Evolutionary conservation across 2,329 filamentous ascomycete genomes (phyloP).

Genomic region (Sclerotinia trifoliorum): DNA sequence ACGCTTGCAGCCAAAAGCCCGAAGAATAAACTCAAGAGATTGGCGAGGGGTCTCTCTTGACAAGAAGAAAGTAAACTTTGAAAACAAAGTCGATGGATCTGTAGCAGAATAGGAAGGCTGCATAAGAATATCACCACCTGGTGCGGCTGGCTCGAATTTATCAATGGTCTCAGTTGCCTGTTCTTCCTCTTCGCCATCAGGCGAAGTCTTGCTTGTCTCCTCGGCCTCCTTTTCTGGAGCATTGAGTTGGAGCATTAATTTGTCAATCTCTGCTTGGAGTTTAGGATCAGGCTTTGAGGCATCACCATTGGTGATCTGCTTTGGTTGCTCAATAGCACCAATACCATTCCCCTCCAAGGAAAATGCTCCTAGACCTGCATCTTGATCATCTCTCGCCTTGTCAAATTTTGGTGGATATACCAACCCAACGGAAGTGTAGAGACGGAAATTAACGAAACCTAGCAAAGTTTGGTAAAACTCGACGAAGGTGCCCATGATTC

Average conservation of each 20-base stretch:
- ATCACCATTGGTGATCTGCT: constrained; percentile 52
- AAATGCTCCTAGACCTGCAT: constrained; percentile 87
- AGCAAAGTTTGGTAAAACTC: constrained; percentile 98
- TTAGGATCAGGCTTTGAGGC: constrained; percentile 57
- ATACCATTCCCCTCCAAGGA: constrained; percentile 75
- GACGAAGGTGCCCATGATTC: constrained; percentile 98
- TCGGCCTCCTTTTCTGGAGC: constrained; percentile 48
- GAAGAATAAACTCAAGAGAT: constrained; percentile 87
- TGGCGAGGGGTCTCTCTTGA: constrained; percentile 91
- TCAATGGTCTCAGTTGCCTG: constrained; percentile 68
- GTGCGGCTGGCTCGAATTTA: constrained; percentile 82
- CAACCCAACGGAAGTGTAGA: constrained; percentile 87
- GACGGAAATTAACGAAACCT: constrained; percentile 91
- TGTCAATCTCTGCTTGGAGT: constrained; percentile 65
- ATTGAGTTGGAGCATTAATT: constrained; percentile 67
- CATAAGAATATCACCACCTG: constrained; percentile 79
- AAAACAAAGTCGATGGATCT: constrained; percentile 74
- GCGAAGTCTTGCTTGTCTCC: constrained; percentile 42
- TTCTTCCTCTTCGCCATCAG: constrained; percentile 45
- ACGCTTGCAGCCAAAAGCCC: constrained; percentile 91
- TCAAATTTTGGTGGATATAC: constrained; percentile 97
- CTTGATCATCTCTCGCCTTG: constrained; percentile 78
- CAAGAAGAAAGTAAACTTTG: constrained; percentile 85
- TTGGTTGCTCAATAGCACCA: constrained; percentile 52
- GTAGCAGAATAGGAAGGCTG: constrained; percentile 70